A percentile compares a stretch with the other conserved stretches of the same genome.
Conservation (phyloP, 768 basidiomycete species). For the Vishniacozyma victoriae region DNA sequence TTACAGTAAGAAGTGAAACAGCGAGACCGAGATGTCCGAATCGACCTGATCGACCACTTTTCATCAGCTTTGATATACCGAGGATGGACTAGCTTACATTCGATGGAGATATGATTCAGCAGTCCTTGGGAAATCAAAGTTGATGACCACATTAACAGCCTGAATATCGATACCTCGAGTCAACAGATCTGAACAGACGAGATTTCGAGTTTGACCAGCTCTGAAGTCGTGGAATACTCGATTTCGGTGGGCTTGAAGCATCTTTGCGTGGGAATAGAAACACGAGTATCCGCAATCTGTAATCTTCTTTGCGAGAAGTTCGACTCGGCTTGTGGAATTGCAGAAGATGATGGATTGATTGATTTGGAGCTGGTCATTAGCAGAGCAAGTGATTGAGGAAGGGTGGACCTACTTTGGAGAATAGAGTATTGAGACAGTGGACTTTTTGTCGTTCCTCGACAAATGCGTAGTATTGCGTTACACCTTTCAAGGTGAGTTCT, state of each 20-base stretch:
- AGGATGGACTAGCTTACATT: slow-evolving; percentile 50
- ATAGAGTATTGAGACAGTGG: slow-evolving; percentile 97
- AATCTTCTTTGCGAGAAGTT: slow-evolving; percentile 97
- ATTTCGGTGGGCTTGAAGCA: slow-evolving; percentile 97
- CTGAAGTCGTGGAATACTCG: slow-evolving; percentile 99
- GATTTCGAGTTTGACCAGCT: slow-evolving; percentile 94
- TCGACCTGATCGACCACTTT: slow-evolving; percentile 79
- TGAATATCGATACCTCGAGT: slow-evolving; percentile 99
- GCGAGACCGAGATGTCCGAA: slow-evolving; percentile 96
- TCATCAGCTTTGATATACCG: slow-evolving; percentile 1
- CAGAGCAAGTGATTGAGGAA: background rate
- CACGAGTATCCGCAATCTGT: slow-evolving; percentile 99
- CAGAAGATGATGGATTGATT: slow-evolving; percentile 99
- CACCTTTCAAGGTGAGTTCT: slow-evolving; percentile 94
- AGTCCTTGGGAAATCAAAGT: slow-evolving; percentile 99
- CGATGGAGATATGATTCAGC: slow-evolving; percentile 98
- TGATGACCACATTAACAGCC: slow-evolving; percentile 99
- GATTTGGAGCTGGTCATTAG: slow-evolving; percentile 77
- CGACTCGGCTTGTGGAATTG: slow-evolving; percentile 99
- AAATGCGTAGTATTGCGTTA: slow-evolving; percentile 99
- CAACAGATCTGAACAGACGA: slow-evolving; percentile 92
- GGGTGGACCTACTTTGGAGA: slow-evolving; percentile 70
- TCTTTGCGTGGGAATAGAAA: slow-evolving; percentile 99
- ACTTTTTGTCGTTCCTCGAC: slow-evolving; percentile 99
- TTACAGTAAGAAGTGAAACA: slow-evolving; percentile 83